phyloP scores from a whole-genome alignment of 106 monocot species.

The Gastrodia elata region DNA sequence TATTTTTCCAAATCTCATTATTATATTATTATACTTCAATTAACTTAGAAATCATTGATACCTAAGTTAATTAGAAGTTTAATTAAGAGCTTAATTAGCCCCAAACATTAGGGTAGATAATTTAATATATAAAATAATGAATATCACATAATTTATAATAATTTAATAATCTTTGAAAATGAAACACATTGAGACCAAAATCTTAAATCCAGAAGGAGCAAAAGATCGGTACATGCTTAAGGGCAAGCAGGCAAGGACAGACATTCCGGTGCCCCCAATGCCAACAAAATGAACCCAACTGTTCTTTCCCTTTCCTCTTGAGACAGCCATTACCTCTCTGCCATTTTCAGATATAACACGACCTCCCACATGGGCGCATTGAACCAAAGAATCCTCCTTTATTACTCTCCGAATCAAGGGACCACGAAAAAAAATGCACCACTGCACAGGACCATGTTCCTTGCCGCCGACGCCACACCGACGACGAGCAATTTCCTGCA shows the following conservation, averaged over 20 bases:
- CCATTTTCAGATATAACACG: background rate
- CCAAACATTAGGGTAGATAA: no score
- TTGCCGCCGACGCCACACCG: background rate
- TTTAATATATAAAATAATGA: no score
- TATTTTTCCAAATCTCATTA: no score
- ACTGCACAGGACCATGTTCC: background rate
- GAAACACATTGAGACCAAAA: no score
- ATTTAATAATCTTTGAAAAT: no score
- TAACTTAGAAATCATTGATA: no score
- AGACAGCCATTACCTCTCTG: background rate
- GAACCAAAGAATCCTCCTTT: background rate
- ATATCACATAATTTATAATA: no score
- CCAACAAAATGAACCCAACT: conserved; percentile 46
- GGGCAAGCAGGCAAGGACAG: conserved; percentile 46
- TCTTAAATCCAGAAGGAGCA: no score
- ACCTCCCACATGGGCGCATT: background rate
- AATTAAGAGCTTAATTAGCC: no score
- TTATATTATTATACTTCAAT: no score
- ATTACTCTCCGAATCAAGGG: background rate
- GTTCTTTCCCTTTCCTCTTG: conserved; percentile 1
- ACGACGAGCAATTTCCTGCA: background rate
- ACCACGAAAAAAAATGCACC: no score
- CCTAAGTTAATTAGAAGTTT: no score
- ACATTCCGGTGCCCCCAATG: conserved; percentile 36
- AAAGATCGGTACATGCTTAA: conserved; percentile 26